Evolutionary conservation across 2,329 filamentous ascomycete genomes (phyloP), one percentile per base, ranked within the genome.

Genomic region (Colletotrichum musicola): DNA sequence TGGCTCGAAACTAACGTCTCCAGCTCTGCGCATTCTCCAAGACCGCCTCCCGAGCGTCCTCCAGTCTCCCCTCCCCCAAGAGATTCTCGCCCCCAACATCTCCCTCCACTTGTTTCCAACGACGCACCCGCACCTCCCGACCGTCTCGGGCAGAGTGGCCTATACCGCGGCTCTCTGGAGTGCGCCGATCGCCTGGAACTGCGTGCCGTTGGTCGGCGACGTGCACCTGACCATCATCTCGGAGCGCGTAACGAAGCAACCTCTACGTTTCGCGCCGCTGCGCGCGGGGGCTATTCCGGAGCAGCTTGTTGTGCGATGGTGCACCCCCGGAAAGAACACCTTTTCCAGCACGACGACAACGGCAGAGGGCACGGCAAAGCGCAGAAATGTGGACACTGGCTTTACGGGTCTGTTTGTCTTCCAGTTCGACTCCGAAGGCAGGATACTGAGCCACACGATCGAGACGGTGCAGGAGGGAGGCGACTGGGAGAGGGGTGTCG

Each of bases 401-500:
- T 98, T 98, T 74, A 93, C 90, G 1, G 96, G 96, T 0, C 81
- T 98, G 12, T 99, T 98, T 80, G 91, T 97, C 68, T 99, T 99
- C 78, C 93, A 97, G 72, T 99, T 99, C 77, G 96, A 98, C 76
- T 86, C 89, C 54, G 88, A 97, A 74, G 96, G 96, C 1, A 87
- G 94, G 71, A 89, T 99, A 42, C 81, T 92, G 55, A 94, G 89
- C 73, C 96, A 98, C 79, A 97, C 93, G 0, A 98, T 99, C 75
- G 96, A 99, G 81, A 93, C 97, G 81, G 92, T 93, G 1, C 92
- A 98, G 74, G 91, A 96, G 75, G 90, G 91, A 16, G 89, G 91
- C 46, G 89, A 93, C 69, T 97, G 92, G 89, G 95, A 98, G 74
- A 89, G 89, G 71, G 94, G 89, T 16, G 83, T 91, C n/a, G 89